Percentiles rank a stretch among this genome's conserved stretches.
phyloP scores from a whole-genome alignment of 192 early-diverging fungal species.

The Allomyces arbusculus region DNA sequence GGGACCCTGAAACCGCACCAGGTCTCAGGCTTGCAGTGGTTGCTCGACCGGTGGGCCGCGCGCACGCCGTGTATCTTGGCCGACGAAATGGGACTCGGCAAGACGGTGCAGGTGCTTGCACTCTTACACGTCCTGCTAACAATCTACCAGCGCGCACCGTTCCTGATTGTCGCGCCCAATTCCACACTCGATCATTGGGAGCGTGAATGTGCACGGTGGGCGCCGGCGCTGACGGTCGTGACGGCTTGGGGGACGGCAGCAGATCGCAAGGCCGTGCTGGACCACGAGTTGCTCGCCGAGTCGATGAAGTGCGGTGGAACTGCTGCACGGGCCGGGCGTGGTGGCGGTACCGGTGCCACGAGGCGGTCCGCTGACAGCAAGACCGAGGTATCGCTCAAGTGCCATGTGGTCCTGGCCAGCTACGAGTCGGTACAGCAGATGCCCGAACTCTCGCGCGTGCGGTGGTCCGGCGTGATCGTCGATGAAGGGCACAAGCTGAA shows the following conservation, averaged over 20 bases:
- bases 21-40: conserved; percentile 30
- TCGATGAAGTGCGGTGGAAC: conserved; percentile 22
- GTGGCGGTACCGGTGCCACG: conserved; percentile 2
- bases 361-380: background rate
- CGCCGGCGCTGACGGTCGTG: conserved; percentile 32
- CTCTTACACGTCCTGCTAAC: conserved; percentile 26
- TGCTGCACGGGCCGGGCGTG: background rate
- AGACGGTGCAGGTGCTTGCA: conserved; percentile 51
- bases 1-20: conserved; percentile 46
- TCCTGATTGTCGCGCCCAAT: conserved; percentile 43
- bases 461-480: conserved; percentile 42
- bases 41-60: background rate
- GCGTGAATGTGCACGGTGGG: conserved; percentile 51
- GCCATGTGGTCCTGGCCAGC: conserved; percentile 47
- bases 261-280: background rate
- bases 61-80: conserved; percentile 24
- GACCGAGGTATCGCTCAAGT: conserved; percentile 13
- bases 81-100: conserved; percentile 60
- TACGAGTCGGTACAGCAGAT: conserved; percentile 36
- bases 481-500: conserved; percentile 66
- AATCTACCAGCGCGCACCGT: conserved; percentile 29
- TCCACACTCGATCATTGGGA: conserved; percentile 45
- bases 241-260: conserved; percentile 26
- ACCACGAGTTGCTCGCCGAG: conserved; percentile 23
- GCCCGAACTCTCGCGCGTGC: conserved; percentile 21